Conservation (phyloP, 169 alveolate genomes). For the Eimeria praecox region DNA sequence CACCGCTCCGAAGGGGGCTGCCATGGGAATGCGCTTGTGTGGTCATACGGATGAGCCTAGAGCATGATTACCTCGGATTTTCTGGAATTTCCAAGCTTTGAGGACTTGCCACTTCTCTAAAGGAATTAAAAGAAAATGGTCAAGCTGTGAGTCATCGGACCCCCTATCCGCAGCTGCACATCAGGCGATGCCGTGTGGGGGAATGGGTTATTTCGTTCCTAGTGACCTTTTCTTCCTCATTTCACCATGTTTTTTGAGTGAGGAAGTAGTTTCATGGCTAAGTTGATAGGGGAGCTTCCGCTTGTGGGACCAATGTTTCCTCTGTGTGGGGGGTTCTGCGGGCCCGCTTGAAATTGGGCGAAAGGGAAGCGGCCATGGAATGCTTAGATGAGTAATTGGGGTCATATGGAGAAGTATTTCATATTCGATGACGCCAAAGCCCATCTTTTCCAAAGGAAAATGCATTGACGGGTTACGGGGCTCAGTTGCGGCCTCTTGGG, state of each 20-base stretch:
- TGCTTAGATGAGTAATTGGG: background rate
- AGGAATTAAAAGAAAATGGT: background rate
- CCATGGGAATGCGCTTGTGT: background rate
- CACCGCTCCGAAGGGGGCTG: slow-evolving; percentile 39
- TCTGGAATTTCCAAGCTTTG: slow-evolving; percentile 30
- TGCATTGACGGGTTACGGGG: background rate
- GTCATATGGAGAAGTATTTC: background rate
- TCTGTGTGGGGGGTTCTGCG: background rate
- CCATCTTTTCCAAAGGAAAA: background rate
- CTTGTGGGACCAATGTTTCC: background rate
- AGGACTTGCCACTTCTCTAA: slow-evolving; percentile 7
- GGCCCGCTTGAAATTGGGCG: background rate
- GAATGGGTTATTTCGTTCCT: background rate
- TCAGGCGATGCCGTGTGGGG: background rate
- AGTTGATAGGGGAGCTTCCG: background rate
- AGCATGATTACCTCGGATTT: slow-evolving; percentile 11
- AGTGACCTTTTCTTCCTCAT: background rate
- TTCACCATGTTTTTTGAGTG: background rate
- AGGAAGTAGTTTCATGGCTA: background rate
- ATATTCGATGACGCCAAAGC: background rate
- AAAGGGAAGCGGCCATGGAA: background rate
- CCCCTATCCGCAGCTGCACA: slow-evolving; percentile 1
- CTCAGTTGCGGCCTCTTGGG: too few relatives aligned
- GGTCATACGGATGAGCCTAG: background rate
- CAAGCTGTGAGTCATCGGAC: slow-evolving; percentile 59